Base-by-base conservation (phyloP, 2,329 filamentous ascomycete genomes). In the Lachnellula suecica region DNA sequence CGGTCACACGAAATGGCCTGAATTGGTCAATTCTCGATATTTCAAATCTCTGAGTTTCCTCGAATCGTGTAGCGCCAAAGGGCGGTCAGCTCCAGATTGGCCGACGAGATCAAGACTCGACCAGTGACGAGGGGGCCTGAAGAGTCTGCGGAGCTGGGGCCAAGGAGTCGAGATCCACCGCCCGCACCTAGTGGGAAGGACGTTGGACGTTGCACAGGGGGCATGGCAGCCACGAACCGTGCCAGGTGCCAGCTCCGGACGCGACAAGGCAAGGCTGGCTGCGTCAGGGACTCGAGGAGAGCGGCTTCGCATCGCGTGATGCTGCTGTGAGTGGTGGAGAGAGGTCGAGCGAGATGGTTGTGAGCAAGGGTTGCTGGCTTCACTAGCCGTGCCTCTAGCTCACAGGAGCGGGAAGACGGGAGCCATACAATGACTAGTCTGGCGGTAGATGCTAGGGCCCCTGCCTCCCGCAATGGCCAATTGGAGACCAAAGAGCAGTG, bases 11-110 rank as follows among this genome's bases (percentile, higher is more conserved):
- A 45, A 51, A 35, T 51, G 43, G 46, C 51, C 42, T 31, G 19
- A 55, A 37, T 20, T 23, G 47, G 58, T 4, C 47, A 46, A 40
- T 22, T 24, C 37, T 49, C 29, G 47, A 52, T 38, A 54, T 49
- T 54, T 52, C 45, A 48, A 56, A 56, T 61, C 58, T 63, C 59
- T 15, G 45, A 45, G 17, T 22, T 51, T 54, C 53, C 35, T 55
- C 62, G 58, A 65, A 64, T 63, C 51, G 58, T 59, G 52, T 53
- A 51, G 57, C 58, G 43, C 44, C 43, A 65, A 59, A 53, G 40
- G 54, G 61, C 58, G 59, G 63, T 65, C 63, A 58, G 47, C 37
- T 38, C 38, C 29, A 60, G 66, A 70, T 70, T 70, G 68, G 67
- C 53, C 61, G 42, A 40, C 5, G 19, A 40, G 20, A n/a, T 15